Conservation (phyloP, 345 rosid genomes). For the Barbarea vulgaris region DNA sequence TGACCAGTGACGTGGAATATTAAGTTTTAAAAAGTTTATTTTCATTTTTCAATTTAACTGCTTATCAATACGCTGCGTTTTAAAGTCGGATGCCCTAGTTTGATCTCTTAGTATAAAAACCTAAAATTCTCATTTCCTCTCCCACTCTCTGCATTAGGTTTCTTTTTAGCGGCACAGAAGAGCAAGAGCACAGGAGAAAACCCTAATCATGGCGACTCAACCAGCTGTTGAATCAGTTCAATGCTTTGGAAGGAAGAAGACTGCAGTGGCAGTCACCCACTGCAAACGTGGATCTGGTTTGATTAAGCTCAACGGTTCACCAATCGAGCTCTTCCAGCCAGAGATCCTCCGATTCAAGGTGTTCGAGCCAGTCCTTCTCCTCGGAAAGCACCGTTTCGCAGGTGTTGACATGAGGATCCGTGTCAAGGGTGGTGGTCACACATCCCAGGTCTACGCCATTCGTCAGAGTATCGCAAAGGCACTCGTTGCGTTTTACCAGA, state of each 20-base stretch:
- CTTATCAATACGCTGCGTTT: conserved; percentile 11
- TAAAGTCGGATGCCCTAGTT: conserved; percentile 33
- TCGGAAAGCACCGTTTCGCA: conserved; percentile 75
- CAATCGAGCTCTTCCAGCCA: conserved; percentile 74
- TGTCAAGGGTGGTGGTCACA: conserved; percentile 89
- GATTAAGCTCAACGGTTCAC: conserved; percentile 80
- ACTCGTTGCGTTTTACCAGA: conserved; percentile 81
- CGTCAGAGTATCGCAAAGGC: conserved; percentile 94
- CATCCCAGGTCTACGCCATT: conserved; percentile 90
- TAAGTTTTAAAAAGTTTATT: background rate
- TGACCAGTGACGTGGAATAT: conserved; percentile 25
- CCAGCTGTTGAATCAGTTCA: conserved; percentile 53
- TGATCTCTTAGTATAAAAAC: background rate
- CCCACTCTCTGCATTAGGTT: conserved; percentile 30
- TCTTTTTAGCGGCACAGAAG: conserved; percentile 25
- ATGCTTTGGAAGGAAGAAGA: conserved; percentile 86
- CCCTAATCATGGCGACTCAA: conserved; percentile 37
- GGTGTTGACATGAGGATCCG: conserved; percentile 88
- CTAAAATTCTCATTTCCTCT: background rate
- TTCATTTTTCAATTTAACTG: background rate
- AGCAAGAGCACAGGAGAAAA: background rate
- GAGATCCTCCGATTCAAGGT: conserved; percentile 86
- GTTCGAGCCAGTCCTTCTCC: conserved; percentile 70
- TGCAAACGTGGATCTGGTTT: conserved; percentile 77
- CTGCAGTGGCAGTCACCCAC: conserved; percentile 80